phyloP scores from a whole-genome alignment of 768 basidiomycete genomes.

The Suillus subaureus region DNA sequence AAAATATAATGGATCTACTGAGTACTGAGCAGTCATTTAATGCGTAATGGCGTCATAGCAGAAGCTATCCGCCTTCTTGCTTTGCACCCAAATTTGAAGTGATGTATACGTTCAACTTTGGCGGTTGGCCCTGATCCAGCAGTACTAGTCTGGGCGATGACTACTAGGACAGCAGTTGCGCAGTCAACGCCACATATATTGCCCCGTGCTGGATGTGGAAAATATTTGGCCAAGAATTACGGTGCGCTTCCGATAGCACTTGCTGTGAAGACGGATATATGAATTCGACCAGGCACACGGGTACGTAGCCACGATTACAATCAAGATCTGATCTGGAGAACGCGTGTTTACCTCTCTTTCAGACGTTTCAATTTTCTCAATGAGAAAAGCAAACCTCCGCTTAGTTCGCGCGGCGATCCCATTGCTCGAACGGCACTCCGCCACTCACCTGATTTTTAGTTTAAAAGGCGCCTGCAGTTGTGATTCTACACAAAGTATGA shows the following conservation, averaged over 20 bases:
- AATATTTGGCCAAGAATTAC: slow-evolving; percentile 8
- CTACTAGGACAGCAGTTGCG: slow-evolving; percentile 2
- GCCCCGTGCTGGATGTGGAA: slow-evolving; percentile 13
- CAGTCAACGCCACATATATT: slow-evolving; percentile 7
- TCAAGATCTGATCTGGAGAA: slow-evolving; percentile 35
- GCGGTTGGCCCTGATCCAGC: not conserved
- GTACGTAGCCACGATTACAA: slow-evolving; percentile 32
- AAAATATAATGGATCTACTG: not conserved
- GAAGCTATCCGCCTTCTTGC: not conserved
- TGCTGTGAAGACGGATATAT: slow-evolving; percentile 37
- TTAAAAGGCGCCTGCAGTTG: slow-evolving; percentile 27
- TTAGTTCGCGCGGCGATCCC: slow-evolving; percentile 35
- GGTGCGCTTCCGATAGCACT: slow-evolving; percentile 25
- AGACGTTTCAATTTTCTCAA: slow-evolving; percentile 39
- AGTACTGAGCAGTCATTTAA: no score
- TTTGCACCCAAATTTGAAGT: slow-evolving; percentile 2
- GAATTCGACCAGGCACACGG: slow-evolving; percentile 37
- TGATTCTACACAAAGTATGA: slow-evolving; percentile 30
- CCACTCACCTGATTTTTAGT: slow-evolving; percentile 18
- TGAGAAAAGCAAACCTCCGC: slow-evolving; percentile 35
- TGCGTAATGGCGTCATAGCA: not conserved
- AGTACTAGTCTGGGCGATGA: slow-evolving; percentile 14
- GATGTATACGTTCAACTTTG: not conserved
- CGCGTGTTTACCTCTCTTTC: slow-evolving; percentile 32
- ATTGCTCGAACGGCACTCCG: slow-evolving; percentile 38